Conservation (phyloP, 1,284 basidiomycete species). For the Phellopilus nigrolimitatus region DNA sequence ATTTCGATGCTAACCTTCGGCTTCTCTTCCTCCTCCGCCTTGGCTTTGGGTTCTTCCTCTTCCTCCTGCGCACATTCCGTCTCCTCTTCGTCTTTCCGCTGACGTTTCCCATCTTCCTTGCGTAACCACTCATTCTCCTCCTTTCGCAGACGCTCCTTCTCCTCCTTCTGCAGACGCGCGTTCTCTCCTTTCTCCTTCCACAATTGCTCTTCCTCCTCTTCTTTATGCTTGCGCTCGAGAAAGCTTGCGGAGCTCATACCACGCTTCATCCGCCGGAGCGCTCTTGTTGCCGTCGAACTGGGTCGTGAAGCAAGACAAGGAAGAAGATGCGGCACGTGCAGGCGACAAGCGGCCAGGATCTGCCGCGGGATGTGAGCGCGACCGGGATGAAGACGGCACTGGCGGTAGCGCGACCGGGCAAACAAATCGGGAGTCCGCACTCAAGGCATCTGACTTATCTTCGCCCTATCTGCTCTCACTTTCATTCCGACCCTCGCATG, state of each 20-base stretch:
- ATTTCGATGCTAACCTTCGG: too few species aligned
- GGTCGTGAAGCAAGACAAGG: constrained; percentile 47
- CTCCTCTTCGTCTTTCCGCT: too few species aligned
- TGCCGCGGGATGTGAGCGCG: constrained; percentile 16
- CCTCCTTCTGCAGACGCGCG: too few species aligned
- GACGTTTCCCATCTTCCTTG: too few species aligned
- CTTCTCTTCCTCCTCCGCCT: too few species aligned
- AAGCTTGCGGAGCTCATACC: constrained; percentile 65
- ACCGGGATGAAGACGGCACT: constrained; percentile 8
- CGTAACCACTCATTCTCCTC: too few species aligned
- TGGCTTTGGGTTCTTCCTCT: too few species aligned
- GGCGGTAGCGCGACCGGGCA: neutral
- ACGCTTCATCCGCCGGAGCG: constrained; percentile 68
- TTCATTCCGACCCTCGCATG: constrained; percentile 56
- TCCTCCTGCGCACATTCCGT: too few species aligned
- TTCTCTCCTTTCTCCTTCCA: too few species aligned
- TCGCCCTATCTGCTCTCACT: constrained; percentile 20
- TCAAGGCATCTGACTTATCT: constrained; percentile 3
- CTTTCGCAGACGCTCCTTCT: too few species aligned
- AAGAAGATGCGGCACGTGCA: constrained; percentile 18
- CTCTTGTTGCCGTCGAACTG: constrained; percentile 67
- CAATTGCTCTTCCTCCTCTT: too few species aligned
- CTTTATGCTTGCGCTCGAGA: too few species aligned
- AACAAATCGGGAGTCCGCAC: constrained; percentile 11
- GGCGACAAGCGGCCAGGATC: constrained; percentile 12